phyloP scores from a whole-genome alignment of 2,329 filamentous ascomycete species.

The Bipolaris oryzae region DNA sequence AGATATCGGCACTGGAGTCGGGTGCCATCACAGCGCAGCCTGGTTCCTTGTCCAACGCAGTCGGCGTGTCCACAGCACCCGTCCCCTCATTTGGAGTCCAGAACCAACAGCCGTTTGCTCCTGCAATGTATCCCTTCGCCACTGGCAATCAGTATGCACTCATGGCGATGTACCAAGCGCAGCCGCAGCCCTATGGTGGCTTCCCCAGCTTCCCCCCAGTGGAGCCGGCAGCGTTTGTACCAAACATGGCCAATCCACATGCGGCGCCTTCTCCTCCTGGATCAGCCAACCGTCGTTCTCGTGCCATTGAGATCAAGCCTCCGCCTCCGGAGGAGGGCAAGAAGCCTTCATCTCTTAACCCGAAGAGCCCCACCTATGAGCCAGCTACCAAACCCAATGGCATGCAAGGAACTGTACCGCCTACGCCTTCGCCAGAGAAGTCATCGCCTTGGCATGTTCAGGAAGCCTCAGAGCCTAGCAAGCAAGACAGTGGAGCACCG shows the following conservation, averaged over 20 bases:
- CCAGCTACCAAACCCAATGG: slow-evolving; percentile 30
- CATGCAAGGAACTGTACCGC: slow-evolving; percentile 25
- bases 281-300: slow-evolving; percentile 47
- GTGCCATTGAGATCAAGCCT: slow-evolving; percentile 50
- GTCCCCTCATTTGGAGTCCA: slow-evolving; percentile 30
- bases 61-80: slow-evolving; percentile 14
- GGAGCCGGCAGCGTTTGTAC: slow-evolving; percentile 33
- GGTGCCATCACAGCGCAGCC: slow-evolving; percentile 18
- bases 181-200: slow-evolving; percentile 23
- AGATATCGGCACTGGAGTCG: slow-evolving; percentile 38
- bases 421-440: slow-evolving; percentile 45
- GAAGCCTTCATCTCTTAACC: slow-evolving; percentile 44
- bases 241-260: slow-evolving; percentile 15
- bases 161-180: slow-evolving; percentile 37
- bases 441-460: slow-evolving; percentile 34
- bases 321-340: slow-evolving; percentile 40
- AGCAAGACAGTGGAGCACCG: slow-evolving; percentile 22
- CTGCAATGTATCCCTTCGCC: slow-evolving; percentile 33
- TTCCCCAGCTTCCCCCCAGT: slow-evolving; percentile 25
- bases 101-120: slow-evolving; percentile 33
- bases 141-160: slow-evolving; percentile 29
- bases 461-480: slow-evolving; percentile 21
- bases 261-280: slow-evolving; percentile 36
- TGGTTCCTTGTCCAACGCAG: slow-evolving; percentile 16
- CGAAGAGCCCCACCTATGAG: slow-evolving; percentile 50